Evolutionary conservation across 352 stramenopile species (phyloP).

Genomic region (Aphanomyces stellatus): DNA sequence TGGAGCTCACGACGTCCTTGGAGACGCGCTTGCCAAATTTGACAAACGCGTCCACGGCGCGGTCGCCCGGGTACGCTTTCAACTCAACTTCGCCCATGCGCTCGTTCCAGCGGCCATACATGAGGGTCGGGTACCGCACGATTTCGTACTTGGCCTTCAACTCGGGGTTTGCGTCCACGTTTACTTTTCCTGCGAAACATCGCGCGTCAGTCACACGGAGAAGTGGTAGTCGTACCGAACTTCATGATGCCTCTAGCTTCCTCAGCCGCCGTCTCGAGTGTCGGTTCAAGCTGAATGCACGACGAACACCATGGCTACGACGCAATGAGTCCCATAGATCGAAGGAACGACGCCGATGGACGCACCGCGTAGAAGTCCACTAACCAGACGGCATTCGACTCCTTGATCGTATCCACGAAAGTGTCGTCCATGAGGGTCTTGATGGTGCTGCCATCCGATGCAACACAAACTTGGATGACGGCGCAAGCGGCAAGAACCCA

Average conservation of each 20-base stretch:
- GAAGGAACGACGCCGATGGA: no score
- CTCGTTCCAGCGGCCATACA: slow-evolving; percentile 5
- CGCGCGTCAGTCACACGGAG: not conserved
- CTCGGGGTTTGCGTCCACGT: not conserved
- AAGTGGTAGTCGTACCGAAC: not conserved
- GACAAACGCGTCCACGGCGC: not conserved
- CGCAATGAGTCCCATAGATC: not conserved
- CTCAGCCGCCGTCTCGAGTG: not conserved
- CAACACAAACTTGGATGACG: not conserved
- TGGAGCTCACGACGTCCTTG: not conserved
- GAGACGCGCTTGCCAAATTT: slow-evolving; percentile 1
- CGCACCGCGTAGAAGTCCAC: slow-evolving; percentile 13
- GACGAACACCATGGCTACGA: slow-evolving; percentile 7
- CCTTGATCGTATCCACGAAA: not conserved
- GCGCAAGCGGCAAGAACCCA: not conserved
- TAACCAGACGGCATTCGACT: not conserved
- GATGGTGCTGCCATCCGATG: not conserved
- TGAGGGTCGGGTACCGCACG: slow-evolving; percentile 4
- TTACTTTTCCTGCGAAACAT: not conserved
- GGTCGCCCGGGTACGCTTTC: not conserved
- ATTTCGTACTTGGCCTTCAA: not conserved
- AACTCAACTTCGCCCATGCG: not conserved
- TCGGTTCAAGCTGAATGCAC: not conserved
- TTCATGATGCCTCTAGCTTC: not conserved
- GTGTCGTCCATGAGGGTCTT: not conserved